Evolutionary conservation across 2,329 filamentous ascomycete species (phyloP).

Genomic region (Fusarium sp.): DNA sequence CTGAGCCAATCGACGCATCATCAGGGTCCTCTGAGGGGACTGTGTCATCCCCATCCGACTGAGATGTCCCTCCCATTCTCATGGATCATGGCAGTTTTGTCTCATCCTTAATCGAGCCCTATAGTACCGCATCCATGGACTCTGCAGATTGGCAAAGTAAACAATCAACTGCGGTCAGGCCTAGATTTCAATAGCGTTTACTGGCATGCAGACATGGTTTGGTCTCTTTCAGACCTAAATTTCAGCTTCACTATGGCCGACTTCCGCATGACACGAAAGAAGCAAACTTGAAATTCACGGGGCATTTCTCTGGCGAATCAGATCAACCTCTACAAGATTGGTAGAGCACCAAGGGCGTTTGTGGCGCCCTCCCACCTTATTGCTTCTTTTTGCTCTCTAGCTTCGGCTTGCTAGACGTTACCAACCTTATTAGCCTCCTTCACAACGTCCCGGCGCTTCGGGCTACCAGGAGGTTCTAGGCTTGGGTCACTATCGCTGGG

Average conservation of each 20-base stretch:
- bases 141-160: not conserved
- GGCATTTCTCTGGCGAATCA: not conserved
- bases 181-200: constrained; percentile 1
- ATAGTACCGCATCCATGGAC: not conserved
- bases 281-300: not conserved
- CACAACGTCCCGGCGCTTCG: not conserved
- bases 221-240: not conserved
- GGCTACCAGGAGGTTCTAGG: not conserved
- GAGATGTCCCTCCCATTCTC: not conserved
- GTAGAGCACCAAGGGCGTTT: not conserved
- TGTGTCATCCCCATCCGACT: not conserved
- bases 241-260: not conserved
- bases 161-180: not conserved
- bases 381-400: not conserved
- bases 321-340: not conserved
- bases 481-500: not conserved
- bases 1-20: not conserved
- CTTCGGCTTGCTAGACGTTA: not conserved
- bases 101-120: not conserved
- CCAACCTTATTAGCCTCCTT: not conserved
- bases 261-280: not conserved
- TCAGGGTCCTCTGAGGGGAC: not conserved
- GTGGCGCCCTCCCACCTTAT: not conserved
- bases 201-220: not conserved
- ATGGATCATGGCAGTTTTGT: not conserved